These are phyloP conservation scores for Verticillium longisporum DNA, from an alignment of 2,329 filamentous ascomycete genomes.

Conservation along the genomic window DNA sequence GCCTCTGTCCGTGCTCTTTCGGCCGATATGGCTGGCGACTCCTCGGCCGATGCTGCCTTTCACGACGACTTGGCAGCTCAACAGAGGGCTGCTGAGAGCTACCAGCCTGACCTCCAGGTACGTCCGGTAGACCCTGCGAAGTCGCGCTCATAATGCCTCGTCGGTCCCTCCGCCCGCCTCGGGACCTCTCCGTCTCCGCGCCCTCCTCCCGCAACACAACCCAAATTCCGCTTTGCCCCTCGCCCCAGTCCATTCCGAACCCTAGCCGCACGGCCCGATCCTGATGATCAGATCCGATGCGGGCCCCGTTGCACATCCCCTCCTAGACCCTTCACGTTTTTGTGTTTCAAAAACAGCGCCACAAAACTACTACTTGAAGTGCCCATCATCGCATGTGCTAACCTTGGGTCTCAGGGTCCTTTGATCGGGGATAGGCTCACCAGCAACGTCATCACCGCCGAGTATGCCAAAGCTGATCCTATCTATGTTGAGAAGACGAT, in stretches of 20 bases:
- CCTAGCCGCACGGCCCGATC: conserved; percentile 1
- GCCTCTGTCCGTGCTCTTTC: conserved; percentile 7
- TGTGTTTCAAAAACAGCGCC: not conserved
- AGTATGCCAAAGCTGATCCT: conserved; percentile 84
- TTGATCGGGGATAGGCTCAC: conserved; percentile 73
- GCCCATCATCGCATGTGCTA: conserved; percentile 13
- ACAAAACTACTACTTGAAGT: not conserved
- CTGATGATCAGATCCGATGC: not conserved
- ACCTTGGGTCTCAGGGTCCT: conserved; percentile 58
- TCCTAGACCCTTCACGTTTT: not conserved
- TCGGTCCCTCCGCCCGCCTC: not conserved
- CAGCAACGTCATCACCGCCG: conserved; percentile 69
- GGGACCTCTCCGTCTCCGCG: not conserved
- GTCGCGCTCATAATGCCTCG: not conserved
- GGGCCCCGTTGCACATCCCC: not conserved
- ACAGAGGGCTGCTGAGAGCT: conserved; percentile 53
- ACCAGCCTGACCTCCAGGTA: conserved; percentile 51
- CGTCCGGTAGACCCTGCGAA: conserved; percentile 13
- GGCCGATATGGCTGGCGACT: conserved; percentile 28
- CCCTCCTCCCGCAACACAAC: not conserved
- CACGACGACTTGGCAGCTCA: conserved; percentile 46
- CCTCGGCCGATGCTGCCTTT: conserved; percentile 15
- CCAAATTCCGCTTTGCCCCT: not conserved
- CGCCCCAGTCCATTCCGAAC: not conserved
- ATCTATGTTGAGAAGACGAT: conserved; percentile 81